These are phyloP conservation scores for Trematosphaeria pertusa DNA, from an alignment of 2,329 filamentous ascomycete genomes.

Conservation along the genomic window DNA sequence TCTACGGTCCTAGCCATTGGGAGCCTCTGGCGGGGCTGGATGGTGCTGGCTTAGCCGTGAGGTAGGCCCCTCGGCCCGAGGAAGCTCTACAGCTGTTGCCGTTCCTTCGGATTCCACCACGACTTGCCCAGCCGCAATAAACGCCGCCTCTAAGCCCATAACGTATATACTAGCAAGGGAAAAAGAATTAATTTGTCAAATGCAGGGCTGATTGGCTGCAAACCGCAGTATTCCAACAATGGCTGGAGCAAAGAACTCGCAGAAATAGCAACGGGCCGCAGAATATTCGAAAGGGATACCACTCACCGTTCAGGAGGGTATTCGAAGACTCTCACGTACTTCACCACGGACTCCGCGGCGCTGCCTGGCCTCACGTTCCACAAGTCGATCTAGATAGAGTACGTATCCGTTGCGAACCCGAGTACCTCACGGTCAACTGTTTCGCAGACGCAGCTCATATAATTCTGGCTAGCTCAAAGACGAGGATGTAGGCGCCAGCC, in stretches of 20 bases:
- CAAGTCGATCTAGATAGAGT: slow-evolving; percentile 23
- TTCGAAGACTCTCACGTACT: neutral
- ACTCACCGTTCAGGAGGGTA: too few species aligned
- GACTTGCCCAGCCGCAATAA: too few species aligned
- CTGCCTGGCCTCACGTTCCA: slow-evolving; percentile 2
- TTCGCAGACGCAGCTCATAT: slow-evolving; percentile 18
- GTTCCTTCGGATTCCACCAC: neutral
- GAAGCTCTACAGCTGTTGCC: neutral
- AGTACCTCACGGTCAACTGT: slow-evolving; percentile 3
- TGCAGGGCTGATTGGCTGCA: too few species aligned
- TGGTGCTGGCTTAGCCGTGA: neutral
- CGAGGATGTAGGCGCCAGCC: slow-evolving; percentile 18
- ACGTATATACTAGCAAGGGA: too few species aligned
- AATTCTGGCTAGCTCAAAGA: slow-evolving; percentile 15
- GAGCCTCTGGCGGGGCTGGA: neutral
- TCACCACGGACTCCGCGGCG: neutral
- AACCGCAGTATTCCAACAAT: too few species aligned
- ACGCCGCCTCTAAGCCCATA: neutral
- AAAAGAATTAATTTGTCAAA: too few species aligned
- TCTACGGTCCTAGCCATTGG: neutral
- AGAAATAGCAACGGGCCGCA: too few species aligned
- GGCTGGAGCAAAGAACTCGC: too few species aligned
- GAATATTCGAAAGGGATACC: too few species aligned
- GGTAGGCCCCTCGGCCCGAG: neutral
- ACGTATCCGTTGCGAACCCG: slow-evolving; percentile 17